Evolutionary conservation across 192 early-diverging fungal species (phyloP), one percentile per base, ranked within the genome.

Genomic region (Backusella liffmaniae): DNA sequence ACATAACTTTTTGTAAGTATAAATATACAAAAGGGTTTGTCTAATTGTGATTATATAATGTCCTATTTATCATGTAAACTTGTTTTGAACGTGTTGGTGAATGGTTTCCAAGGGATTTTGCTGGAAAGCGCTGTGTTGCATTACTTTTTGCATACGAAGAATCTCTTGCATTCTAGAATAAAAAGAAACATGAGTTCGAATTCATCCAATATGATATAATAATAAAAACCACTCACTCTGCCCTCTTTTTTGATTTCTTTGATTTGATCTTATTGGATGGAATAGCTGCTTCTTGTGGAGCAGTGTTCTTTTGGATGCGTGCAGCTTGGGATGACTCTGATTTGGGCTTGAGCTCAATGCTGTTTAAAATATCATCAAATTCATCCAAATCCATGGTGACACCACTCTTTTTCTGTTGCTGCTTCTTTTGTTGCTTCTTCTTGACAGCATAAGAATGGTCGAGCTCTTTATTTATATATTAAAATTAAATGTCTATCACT

Each of bases 1-100:
- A 44, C 42, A 44, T 13, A 15, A 15, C 42, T 44, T 44, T 44
- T 44, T 44, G 16, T 15, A 44, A 16, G 42, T 44, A 44, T 16
- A 44, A 44, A 16, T 44, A 39, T 39, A 39, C 37, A 39, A 39
- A 39, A 39, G 37, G 37, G 15, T 44, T 44, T 44, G 42, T 15
- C 12, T 44, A 44, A 44, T 44, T 4, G 13, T 44, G 42, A 3
- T 39, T 10, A 39, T 39, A 39, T 39, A 32, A 32, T 71, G 32
- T 71, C 44, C 8, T 76, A 16, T 44, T 18, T 32, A 13, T 71
- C 39, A 56, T 5, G n/a, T 39, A 39, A 75, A 81, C 3, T 90
- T 92, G 76, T 95, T 95, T 56, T 90, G 82, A 76, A 95, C 82
- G 74, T 95, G 94, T 66, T 90, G 87, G 26, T 88, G 85, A 37